Evolutionary conservation across 371 early-diverging fungal species (phyloP).

Genomic region (Mortierella sp.): DNA sequence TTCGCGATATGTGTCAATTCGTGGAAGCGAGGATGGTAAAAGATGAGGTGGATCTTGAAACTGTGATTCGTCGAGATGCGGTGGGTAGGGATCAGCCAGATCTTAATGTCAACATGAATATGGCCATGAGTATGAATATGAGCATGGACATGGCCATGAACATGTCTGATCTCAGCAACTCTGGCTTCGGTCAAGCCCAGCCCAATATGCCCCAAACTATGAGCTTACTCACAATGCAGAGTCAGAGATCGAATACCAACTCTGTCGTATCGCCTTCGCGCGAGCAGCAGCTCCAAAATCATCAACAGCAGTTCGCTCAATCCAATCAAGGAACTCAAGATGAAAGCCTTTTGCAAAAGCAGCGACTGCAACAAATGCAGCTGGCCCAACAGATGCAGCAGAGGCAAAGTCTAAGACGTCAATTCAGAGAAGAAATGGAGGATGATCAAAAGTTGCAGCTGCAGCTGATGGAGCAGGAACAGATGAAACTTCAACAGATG

Average conservation of each 20-base stretch:
- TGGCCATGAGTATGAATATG: constrained; percentile 40
- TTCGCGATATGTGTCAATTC: constrained; percentile 67
- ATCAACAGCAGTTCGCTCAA: constrained; percentile 12
- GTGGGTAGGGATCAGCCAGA: constrained; percentile 7
- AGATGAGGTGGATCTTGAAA: constrained; percentile 31
- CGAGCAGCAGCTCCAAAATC: constrained; percentile 26
- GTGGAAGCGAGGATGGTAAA: constrained; percentile 43
- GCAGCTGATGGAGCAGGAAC: constrained; percentile 51
- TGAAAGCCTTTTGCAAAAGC: constrained; percentile 8
- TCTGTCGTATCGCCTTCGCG: constrained; percentile 7
- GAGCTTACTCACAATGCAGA: constrained; percentile 44
- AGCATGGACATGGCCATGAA: constrained; percentile 17
- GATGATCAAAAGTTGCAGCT: constrained; percentile 48
- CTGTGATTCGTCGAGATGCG: background rate
- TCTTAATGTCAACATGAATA: constrained; percentile 24
- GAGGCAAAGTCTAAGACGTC: constrained; percentile 27
- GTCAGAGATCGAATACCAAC: constrained; percentile 21
- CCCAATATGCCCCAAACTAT: constrained; percentile 34
- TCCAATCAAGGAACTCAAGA: background rate
- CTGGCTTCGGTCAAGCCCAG: constrained; percentile 24
- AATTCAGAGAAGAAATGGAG: constrained; percentile 39
- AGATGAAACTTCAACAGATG: constrained; percentile 46
- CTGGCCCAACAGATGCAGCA: constrained; percentile 46
- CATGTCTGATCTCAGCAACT: constrained; percentile 9
- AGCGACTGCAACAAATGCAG: constrained; percentile 31